Evolutionary conservation across 345 rosid genomes (phyloP), one percentile per base, ranked within the genome.

Genomic region (Dimocarpus longan): DNA sequence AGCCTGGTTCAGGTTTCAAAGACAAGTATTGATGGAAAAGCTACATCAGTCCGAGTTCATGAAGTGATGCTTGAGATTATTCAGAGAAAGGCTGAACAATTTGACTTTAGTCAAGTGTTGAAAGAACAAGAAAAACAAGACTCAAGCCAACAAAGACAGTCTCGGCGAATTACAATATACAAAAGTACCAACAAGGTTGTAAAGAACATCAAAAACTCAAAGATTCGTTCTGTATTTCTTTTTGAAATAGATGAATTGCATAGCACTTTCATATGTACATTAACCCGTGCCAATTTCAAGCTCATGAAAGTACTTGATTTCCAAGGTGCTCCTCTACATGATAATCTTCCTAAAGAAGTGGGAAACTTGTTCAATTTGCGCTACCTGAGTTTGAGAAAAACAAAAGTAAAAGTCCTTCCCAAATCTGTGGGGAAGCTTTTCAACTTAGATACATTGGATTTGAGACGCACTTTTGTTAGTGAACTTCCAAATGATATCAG

Each of bases 231-330:
- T 0, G 11, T 83, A 0, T 46, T 74, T 12, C 2, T 73, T 57
- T 83, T 65, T 15, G 40, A 71, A 15, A 8, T 64, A 16, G 46
- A 73, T 37, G 43, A 60, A 6, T 0, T 52, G 21, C 74, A 50
- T 6, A 37, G 52, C 32, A 28, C 70, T 10, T 28, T 62, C 1
- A 37, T 73, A 3, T 15, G 5, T 11, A 42, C 16, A 24, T 26
- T 68, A 12, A 50, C 19, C 18, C 2, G 46, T n/a, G 8, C 11
- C 11, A 15, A 68, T 46, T 80, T 83, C 54, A 63, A 71, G 42
- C 21, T 83, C 11, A 8, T 83, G 19, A 83, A 66, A 12, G 79
- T 77, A 48, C 8, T 80, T 60, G 81, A 80, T 72, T 66, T 83
- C 10, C 78, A 77, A 67, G 78, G 70, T n/a, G 71, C 62, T 48